Base-by-base conservation (phyloP, 345 rosid genomes). In the Syzygium grande region DNA sequence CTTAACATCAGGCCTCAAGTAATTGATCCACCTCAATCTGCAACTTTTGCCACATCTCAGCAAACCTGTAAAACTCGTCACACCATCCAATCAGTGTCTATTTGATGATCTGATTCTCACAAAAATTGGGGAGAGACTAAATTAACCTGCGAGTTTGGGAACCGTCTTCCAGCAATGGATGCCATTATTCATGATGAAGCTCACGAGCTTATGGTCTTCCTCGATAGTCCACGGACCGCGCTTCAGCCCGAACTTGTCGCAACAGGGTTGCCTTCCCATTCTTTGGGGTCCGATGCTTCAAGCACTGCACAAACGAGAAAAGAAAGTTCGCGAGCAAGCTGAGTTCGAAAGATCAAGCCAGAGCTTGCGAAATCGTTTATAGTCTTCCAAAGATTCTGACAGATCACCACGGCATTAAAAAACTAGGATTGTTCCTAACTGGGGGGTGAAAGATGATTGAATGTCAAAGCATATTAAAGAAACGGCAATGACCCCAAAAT, bases 201-300 rank as follows among this genome's bases (percentile, higher is more conserved):
- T 94, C 92, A 93, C 91, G 84, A 97, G 99, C 92, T 94, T 96
- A 52, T 93, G 97, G 92, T 97, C 99, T 92, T 97, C 99, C 89
- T 97, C 99, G 54, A 95, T 90, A 2, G 98, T 95, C 99, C 99
- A 97, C 46, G 99, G 98, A 88, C 99, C 99, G 84, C 97, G 91
- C 89, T 95, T 96, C 88, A 97, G 86, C 86, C 99, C 99, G 30
- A 94, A 91, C 89, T 96, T 97, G 52, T 97, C 98, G 89, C 99
- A 97, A 63, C 98, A 97, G 86, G 98, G 99, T 87, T 93, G 92
- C 59, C 99, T 94, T 91, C 98, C 99, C 97, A 95, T 95, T 87
- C 63, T 51, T 65, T 14, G 7, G 49, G 17, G 21, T 38, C 80
- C 25, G 14, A 25, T 85, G n/a, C 29, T 29, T 34, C 59, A 23